Conservation (phyloP, 148 eudicot species). For the Fallopia convolvulus region DNA sequence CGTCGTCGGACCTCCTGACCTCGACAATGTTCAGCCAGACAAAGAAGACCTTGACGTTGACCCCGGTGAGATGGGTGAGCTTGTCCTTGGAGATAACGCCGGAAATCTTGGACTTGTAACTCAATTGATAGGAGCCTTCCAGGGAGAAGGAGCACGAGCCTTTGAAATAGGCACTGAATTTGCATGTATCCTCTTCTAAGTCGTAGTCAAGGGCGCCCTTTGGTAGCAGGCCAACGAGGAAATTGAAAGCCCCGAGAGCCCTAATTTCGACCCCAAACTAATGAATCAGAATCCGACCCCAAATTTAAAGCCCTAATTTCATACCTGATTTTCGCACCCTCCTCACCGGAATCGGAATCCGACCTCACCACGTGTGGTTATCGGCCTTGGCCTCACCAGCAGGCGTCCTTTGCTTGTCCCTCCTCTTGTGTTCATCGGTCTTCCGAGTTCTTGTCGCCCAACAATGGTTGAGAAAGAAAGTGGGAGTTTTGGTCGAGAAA, state of each 20-base stretch:
- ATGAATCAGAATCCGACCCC: too few species aligned
- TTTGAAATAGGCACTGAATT: conserved; percentile 35
- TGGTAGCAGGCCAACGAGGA: conserved; percentile 57
- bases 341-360: too few species aligned
- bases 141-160: conserved; percentile 51
- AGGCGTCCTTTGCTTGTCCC: too few species aligned
- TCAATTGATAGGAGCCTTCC: conserved; percentile 56
- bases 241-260: conserved; percentile 39
- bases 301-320: too few species aligned
- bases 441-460: too few species aligned
- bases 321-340: too few species aligned
- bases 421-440: too few species aligned
- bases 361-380: too few species aligned
- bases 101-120: conserved; percentile 38
- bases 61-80: conserved; percentile 42
- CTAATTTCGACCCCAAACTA: too few species aligned
- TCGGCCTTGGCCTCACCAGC: too few species aligned
- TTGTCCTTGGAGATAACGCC: conserved; percentile 37
- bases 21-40: conserved; percentile 62
- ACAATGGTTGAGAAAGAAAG: too few species aligned
- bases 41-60: conserved; percentile 49
- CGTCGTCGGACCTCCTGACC: conserved; percentile 40
- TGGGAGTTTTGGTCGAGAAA: too few species aligned
- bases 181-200: conserved; percentile 32
- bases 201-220: conserved; percentile 42